Evolutionary conservation across 257 asterid genomes (phyloP).

Genomic region (Forsythia suspensa): DNA sequence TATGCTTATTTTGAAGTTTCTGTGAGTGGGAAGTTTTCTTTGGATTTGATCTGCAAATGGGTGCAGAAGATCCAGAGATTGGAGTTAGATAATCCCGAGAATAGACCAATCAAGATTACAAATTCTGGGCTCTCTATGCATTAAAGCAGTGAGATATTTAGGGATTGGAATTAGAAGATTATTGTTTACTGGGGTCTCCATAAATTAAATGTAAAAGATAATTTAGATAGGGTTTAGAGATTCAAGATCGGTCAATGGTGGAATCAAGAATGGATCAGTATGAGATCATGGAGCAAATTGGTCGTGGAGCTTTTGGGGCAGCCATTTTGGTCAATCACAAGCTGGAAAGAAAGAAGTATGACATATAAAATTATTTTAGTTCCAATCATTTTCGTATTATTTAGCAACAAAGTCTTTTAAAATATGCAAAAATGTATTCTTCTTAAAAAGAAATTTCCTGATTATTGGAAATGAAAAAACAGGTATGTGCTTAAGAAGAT

Average conservation of each 20-base stretch:
- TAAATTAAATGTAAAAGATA: background rate
- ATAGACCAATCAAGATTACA: slow-evolving; percentile 9
- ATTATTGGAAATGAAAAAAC: slow-evolving; percentile 21
- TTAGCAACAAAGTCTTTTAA: background rate
- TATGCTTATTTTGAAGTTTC: background rate
- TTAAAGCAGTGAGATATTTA: slow-evolving; percentile 21
- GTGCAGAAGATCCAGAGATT: slow-evolving; percentile 25
- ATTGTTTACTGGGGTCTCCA: background rate
- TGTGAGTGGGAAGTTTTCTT: background rate
- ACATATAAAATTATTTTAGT: slow-evolving; percentile 1
- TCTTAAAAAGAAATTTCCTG: background rate
- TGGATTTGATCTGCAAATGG: slow-evolving; percentile 33
- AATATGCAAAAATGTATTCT: slow-evolving; percentile 20
- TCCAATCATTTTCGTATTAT: background rate
- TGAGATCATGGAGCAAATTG: slow-evolving; percentile 99
- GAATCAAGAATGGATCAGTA: slow-evolving; percentile 97
- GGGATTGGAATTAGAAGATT: slow-evolving; percentile 14
- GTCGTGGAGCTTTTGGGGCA: slow-evolving; percentile 99
- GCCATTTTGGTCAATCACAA: slow-evolving; percentile 97
- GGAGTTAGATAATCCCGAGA: background rate
- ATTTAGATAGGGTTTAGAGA: slow-evolving; percentile 19
- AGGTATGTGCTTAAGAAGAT: slow-evolving; percentile 97
- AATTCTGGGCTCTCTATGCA: background rate
- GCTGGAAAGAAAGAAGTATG: slow-evolving; percentile 79
- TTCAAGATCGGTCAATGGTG: slow-evolving; percentile 42